Evolutionary conservation across 805 yeast genomes (phyloP), one percentile per base, ranked within the genome.

Genomic region (Wickerhamomyces hampshirensis): DNA sequence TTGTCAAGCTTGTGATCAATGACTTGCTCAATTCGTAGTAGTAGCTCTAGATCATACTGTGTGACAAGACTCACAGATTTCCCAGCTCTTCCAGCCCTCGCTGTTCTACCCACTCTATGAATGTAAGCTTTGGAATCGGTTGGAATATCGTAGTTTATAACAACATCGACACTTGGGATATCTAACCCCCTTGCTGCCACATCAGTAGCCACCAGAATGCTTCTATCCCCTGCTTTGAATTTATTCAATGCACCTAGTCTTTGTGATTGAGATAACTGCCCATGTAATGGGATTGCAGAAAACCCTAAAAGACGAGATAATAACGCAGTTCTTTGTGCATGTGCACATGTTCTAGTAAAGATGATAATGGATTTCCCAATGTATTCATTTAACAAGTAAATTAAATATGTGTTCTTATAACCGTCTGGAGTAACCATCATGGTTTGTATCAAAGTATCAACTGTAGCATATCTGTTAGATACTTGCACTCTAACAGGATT

Each of bases 81-180:
- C 33, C 96, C 96, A 0, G 91, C 77, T 49, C 88, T 73, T 14
- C 96, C 95, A 1, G 95, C 95, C 60, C 96, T 80, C 2, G 97
- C 96, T 23, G 96, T 88, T 68, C 97, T 81, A 39, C 97, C 97
- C 23, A 89, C 96, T 62, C 95, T 69, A 58, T 84, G 94, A 47
- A 84, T 80, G 52, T 81, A 84, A 9, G 88, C 85, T 58, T 84
- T 85, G 5, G 91, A 84, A 55, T 84, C 93, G 16, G 86, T 80
- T 18, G 94, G 93, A 35, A 84, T 77, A 56, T 84, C 93, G 49
- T 78, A 84, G 56, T 84, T 84, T 30, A 84, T 66, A 26, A 84
- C 93, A 40, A 82, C 62, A 54, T 82, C 91, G 33, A 84, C 93
- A 16, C 77, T 66, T 10, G 94, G 91, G 37, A 84, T 84, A 71